These are phyloP conservation scores for Pharnaceum exiguum DNA, from an alignment of 148 eudicot species.

Conservation along the genomic window DNA sequence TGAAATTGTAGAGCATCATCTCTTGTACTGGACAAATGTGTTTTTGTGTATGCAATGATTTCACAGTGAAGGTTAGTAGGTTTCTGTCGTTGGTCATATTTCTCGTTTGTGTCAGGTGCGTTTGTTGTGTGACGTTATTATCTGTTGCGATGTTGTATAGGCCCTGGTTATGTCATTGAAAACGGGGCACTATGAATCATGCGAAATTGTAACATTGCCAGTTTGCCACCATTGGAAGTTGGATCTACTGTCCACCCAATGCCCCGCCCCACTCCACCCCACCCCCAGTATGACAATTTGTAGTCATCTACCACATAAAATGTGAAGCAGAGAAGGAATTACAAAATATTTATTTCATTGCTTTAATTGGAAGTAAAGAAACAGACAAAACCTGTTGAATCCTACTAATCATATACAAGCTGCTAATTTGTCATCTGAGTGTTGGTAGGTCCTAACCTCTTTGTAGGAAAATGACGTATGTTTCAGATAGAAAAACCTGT, in stretches of 20 bases:
- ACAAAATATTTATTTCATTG: background rate
- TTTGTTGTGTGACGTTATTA: no score
- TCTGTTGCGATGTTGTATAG: no score
- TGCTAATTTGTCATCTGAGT: background rate
- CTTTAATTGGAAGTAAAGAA: background rate
- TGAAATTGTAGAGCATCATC: constrained; percentile 3
- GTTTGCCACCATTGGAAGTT: no score
- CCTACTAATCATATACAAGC: constrained; percentile 1
- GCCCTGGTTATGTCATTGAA: no score
- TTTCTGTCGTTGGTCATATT: background rate
- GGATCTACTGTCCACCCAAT: no score
- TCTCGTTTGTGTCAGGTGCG: background rate
- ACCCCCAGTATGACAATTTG: no score
- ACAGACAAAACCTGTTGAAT: background rate
- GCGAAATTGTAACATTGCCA: no score
- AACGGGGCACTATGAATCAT: no score
- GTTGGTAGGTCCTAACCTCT: no score
- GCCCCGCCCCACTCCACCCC: no score
- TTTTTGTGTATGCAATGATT: background rate
- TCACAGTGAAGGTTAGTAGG: background rate
- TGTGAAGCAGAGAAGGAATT: background rate
- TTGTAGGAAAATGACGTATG: no score
- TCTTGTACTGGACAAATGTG: constrained; percentile 4
- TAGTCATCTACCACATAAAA: no score
- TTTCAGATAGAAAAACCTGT: background rate